These are phyloP conservation scores for Tympanopsis confertula DNA, from an alignment of 2,329 filamentous ascomycete genomes.

Conservation along the genomic window DNA sequence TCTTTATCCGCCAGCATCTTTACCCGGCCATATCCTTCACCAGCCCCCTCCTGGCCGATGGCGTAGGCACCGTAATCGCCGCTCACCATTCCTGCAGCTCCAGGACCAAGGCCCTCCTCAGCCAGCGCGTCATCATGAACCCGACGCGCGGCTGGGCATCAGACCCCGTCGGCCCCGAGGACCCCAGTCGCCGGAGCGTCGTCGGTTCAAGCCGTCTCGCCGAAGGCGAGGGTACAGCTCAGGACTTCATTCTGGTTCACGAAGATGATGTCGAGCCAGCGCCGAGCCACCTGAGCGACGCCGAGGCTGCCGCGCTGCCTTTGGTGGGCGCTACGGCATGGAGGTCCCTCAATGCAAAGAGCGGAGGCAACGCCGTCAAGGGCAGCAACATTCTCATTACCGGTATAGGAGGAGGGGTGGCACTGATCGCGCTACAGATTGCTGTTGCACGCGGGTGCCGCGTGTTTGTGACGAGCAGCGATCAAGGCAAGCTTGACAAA, in stretches of 20 bases:
- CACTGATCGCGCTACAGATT: conserved; percentile 71
- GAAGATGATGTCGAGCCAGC: conserved; percentile 65
- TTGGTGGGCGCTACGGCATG: conserved; percentile 79
- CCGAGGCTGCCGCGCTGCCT: conserved; percentile 74
- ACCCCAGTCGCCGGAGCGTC: conserved; percentile 43
- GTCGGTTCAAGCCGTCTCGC: conserved; percentile 57
- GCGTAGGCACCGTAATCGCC: conserved; percentile 60
- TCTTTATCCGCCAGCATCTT: conserved; percentile 84
- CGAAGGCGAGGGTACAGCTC: conserved; percentile 53
- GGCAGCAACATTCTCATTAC: conserved; percentile 75
- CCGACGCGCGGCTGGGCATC: conserved; percentile 70
- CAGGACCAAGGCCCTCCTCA: conserved; percentile 34
- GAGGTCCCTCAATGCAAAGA: conserved; percentile 75
- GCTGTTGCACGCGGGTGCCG: conserved; percentile 62
- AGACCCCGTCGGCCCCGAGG: conserved; percentile 63
- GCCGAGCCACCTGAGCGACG: conserved; percentile 59
- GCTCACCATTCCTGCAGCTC: conserved; percentile 39
- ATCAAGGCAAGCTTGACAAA: conserved; percentile 61
- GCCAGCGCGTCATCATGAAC: conserved; percentile 66
- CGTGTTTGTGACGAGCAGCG: conserved; percentile 73
- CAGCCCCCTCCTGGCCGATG: conserved; percentile 71
- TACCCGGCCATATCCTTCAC: conserved; percentile 78
- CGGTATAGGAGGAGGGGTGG: conserved; percentile 86
- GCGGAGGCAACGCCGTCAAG: conserved; percentile 38
- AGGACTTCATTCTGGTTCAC: conserved; percentile 61